Base-by-base conservation (phyloP, 257 asterid genomes). In the Nicotiana undulata region DNA sequence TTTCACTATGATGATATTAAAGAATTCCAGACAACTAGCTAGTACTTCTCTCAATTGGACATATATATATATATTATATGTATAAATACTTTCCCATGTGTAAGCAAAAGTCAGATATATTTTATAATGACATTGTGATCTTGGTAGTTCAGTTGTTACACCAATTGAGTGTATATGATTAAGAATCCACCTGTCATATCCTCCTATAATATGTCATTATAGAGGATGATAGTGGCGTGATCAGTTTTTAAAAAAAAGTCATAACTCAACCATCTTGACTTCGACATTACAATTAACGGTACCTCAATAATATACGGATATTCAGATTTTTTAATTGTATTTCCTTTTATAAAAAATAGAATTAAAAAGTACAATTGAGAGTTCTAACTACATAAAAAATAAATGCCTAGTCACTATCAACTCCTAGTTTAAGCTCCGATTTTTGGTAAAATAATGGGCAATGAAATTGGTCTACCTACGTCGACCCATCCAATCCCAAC, bases 61-160 rank as follows among this genome's bases (percentile, higher is more conserved):
- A 44, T 20, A 44, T 70, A 70, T 44, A 46, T 37, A 44, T 20
- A 44, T 70, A 70, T 44, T 26, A 51, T 67, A 44, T 16, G 11
- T 78, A 37, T 24, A 81, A 49, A 51, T 55, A 15, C 34, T 63
- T 68, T 26, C 13, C 66, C n/a, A 18, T 56, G 29, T 77, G 10
- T 63, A 56, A 37, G 4, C 76, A 66, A 13, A 88, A 86, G 89
- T 81, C 85, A 86, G 78, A 82, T 82, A 80, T 49, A 29, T 63
- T 72, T 64, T 79, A 86, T 46, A 66, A 84, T 66, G 75, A 60
- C 80, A 59, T 86, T 67, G 28, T 61, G 68, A 44, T 72, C 68
- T 15, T 81, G 89, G 90, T 91, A 80, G 88, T 91, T 85, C 82
- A 83, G 97, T 88, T 79, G 97, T 90, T 90, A 75, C 84, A 88